Evolutionary conservation across 495 filamentous ascomycete species (phyloP).

Genomic region (Penicillium maclennaniae): DNA sequence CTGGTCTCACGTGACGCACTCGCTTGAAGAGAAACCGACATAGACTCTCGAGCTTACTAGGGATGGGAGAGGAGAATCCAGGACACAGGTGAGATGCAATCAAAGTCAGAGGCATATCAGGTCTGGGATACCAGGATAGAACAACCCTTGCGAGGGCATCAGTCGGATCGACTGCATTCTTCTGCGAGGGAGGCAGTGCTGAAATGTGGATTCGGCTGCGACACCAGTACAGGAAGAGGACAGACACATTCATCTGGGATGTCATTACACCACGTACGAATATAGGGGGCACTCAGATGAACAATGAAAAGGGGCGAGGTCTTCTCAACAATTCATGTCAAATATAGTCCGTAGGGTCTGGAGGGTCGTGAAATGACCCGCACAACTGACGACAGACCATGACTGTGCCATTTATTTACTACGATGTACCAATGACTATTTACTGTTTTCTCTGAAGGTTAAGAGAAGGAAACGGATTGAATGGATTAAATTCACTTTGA

Average conservation of each 20-base stretch:
- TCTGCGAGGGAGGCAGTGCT: slow-evolving; percentile 17
- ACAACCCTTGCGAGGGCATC: slow-evolving; percentile 12
- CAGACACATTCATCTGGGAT: not conserved
- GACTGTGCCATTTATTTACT: slow-evolving; percentile 6
- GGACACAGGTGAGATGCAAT: not conserved
- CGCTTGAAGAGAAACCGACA: not conserved
- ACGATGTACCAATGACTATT: slow-evolving; percentile 16
- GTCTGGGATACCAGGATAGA: not conserved
- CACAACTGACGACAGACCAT: slow-evolving; percentile 1
- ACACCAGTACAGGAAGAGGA: not conserved
- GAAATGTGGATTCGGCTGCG: slow-evolving; percentile 11
- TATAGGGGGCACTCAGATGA: not conserved
- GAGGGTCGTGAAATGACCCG: slow-evolving; percentile 9
- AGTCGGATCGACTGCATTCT: slow-evolving; percentile 16
- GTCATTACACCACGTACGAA: not conserved
- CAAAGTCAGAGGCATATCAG: not conserved
- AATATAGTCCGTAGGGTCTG: not conserved
- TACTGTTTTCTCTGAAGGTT: not conserved
- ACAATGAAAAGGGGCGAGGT: not conserved
- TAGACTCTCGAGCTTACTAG: not conserved
- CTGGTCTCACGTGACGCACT: not conserved
- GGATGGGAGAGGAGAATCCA: not conserved
- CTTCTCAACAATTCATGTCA: not conserved
- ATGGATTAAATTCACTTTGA: not conserved
- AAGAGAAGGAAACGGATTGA: not conserved